Conservation (phyloP, 345 rosid genomes). For the Rhodamnia rubescens region DNA sequence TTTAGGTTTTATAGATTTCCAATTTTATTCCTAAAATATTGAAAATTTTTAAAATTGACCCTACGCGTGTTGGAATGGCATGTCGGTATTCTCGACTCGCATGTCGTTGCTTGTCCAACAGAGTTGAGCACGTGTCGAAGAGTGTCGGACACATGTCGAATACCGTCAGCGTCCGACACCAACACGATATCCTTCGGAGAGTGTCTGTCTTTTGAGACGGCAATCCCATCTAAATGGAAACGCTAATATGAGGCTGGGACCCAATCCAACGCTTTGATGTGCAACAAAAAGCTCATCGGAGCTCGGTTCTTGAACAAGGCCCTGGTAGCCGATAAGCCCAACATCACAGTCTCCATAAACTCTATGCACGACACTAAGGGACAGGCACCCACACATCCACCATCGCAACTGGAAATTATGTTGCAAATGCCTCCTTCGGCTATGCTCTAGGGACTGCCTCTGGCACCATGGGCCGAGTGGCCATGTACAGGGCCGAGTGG, state of each 20-base stretch:
- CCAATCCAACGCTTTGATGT: conserved; percentile 30
- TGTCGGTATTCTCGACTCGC: too few relatives aligned
- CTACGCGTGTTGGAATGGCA: too few relatives aligned
- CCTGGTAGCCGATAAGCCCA: conserved; percentile 14
- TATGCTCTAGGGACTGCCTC: conserved; percentile 38
- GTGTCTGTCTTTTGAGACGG: neutral
- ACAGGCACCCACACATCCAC: conserved; percentile 50
- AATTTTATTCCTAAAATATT: too few relatives aligned
- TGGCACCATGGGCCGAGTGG: conserved; percentile 29
- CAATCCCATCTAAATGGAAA: conserved; percentile 31
- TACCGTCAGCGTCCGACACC: too few relatives aligned
- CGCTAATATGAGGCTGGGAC: conserved; percentile 32
- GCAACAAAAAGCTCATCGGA: conserved; percentile 46
- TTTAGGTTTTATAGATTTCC: too few relatives aligned
- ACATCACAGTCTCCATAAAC: conserved; percentile 23
- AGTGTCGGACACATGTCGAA: too few relatives aligned
- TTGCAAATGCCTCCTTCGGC: conserved; percentile 22
- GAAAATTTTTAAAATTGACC: too few relatives aligned
- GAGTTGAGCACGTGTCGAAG: too few relatives aligned
- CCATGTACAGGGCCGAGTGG: too few relatives aligned
- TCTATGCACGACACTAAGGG: conserved; percentile 29
- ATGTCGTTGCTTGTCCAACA: too few relatives aligned
- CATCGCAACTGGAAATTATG: conserved; percentile 31
- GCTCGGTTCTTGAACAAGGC: conserved; percentile 39
- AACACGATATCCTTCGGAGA: too few relatives aligned